phyloP scores from a whole-genome alignment of 2,329 filamentous ascomycete genomes.

The Pyricularia sp. region DNA sequence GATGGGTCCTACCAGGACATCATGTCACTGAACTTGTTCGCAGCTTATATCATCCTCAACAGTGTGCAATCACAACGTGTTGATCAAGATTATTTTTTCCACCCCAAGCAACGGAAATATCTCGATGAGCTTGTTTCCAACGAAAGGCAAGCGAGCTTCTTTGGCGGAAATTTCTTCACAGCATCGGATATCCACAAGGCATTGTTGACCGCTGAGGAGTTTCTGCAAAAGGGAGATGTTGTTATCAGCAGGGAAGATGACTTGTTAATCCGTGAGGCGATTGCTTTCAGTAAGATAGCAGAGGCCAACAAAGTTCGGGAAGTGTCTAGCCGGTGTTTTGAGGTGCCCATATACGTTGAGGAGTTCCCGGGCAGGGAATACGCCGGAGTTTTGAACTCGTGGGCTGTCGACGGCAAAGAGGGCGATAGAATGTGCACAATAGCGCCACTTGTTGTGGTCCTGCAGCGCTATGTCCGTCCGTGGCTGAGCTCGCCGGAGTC shows the following conservation, averaged over 20 bases:
- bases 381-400: slow-evolving; percentile 30
- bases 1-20: slow-evolving; percentile 81
- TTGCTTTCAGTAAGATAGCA: slow-evolving; percentile 54
- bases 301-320: slow-evolving; percentile 53
- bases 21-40: slow-evolving; percentile 73
- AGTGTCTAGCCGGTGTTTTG: slow-evolving; percentile 60
- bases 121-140: slow-evolving; percentile 66
- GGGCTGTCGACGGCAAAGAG: slow-evolving; percentile 53
- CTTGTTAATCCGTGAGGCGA: slow-evolving; percentile 49
- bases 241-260: slow-evolving; percentile 53
- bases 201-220: slow-evolving; percentile 56
- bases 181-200: slow-evolving; percentile 52
- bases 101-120: slow-evolving; percentile 59
- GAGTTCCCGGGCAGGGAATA: slow-evolving; percentile 52
- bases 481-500: slow-evolving; percentile 31
- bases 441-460: slow-evolving; percentile 36
- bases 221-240: slow-evolving; percentile 54
- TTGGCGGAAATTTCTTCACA: slow-evolving; percentile 69
- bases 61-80: slow-evolving; percentile 78
- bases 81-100: slow-evolving; percentile 84
- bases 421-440: slow-evolving; percentile 41
- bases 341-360: slow-evolving; percentile 66
- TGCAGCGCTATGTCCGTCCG: slow-evolving; percentile 43
- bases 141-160: slow-evolving; percentile 75
- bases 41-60: slow-evolving; percentile 77